Percentiles rank a stretch among this genome's conserved stretches.
Conservation (phyloP, 176 grass and related monocot genomes). For the Microstegium vimineum region DNA sequence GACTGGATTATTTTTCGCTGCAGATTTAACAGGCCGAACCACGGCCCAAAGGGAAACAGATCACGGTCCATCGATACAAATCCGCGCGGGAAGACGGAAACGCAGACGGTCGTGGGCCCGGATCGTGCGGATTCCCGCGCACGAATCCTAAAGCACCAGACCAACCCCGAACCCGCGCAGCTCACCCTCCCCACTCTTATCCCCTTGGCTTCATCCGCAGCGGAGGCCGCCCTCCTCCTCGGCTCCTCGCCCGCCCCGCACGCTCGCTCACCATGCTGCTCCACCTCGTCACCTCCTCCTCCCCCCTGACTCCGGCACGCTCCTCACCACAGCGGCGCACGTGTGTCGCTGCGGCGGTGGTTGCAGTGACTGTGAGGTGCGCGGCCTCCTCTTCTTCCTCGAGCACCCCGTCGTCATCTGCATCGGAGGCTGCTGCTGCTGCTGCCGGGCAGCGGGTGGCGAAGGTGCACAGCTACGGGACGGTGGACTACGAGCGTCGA, state of each 20-base stretch:
- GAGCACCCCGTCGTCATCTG: background rate
- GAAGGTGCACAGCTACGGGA: conserved; percentile 70
- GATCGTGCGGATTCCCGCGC: background rate
- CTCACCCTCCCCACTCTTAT: conserved; percentile 16
- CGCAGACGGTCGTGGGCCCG: background rate
- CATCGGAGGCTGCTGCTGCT: background rate
- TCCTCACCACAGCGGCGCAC: background rate
- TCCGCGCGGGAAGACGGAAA: conserved; percentile 43
- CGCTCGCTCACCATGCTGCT: conserved; percentile 45
- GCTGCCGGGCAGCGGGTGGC: conserved; percentile 42
- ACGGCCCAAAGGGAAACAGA: background rate
- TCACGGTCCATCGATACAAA: conserved; percentile 44
- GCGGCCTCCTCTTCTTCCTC: conserved; percentile 28
- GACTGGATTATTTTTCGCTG: background rate
- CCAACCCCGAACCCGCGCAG: background rate
- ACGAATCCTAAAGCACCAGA: conserved; percentile 26
- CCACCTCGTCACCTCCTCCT: conserved; percentile 30
- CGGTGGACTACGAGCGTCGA: conserved; percentile 70
- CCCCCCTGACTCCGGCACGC: background rate
- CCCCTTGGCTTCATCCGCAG: conserved; percentile 13
- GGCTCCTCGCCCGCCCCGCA: conserved; percentile 6
- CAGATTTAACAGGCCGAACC: background rate
- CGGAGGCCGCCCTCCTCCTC: background rate
- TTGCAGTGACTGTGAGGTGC: conserved; percentile 1
- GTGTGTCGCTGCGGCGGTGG: background rate